Conservation (phyloP, 768 basidiomycete species). For the Serpula lacrymans region DNA sequence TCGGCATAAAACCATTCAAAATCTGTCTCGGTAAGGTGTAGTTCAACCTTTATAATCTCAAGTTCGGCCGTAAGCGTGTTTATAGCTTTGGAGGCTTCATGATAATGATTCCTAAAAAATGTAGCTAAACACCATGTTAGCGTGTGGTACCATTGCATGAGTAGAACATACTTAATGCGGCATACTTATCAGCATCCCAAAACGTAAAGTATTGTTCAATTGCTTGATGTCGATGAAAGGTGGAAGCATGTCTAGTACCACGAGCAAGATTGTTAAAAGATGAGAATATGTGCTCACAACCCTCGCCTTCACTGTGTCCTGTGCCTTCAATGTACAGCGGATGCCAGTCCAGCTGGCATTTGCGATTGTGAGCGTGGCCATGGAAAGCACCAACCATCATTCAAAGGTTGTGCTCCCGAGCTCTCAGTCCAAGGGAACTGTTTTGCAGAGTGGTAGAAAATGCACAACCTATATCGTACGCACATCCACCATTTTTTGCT, state of each 20-base stretch:
- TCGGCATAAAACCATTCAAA: conserved; percentile 3
- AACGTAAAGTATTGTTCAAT: conserved; percentile 17
- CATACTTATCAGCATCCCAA: conserved; percentile 22
- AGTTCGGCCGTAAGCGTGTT: conserved; percentile 2
- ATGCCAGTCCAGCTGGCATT: conserved; percentile 26
- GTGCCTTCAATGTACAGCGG: conserved; percentile 20
- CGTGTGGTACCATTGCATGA: background rate
- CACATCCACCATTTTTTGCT: conserved; percentile 12
- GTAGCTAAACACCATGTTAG: conserved; percentile 8
- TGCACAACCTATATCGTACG: conserved; percentile 25
- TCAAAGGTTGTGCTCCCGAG: background rate
- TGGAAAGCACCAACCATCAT: conserved; percentile 25
- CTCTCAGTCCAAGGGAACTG: conserved; percentile 12
- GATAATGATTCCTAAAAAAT: conserved; percentile 8
- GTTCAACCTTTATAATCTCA: background rate
- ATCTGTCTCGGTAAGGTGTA: conserved; percentile 2
- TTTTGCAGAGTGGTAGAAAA: conserved; percentile 13
- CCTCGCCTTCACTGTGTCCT: conserved; percentile 24
- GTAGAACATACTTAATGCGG: conserved; percentile 13
- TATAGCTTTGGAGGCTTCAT: background rate
- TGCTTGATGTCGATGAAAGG: conserved; percentile 25
- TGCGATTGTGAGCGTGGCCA: conserved; percentile 24
- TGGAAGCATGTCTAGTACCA: conserved; percentile 15
- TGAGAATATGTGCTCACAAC: conserved; percentile 24
- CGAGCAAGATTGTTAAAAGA: conserved; percentile 20